phyloP scores from a whole-genome alignment of 163 green algal species.

The Prototheca wickerhamii region DNA sequence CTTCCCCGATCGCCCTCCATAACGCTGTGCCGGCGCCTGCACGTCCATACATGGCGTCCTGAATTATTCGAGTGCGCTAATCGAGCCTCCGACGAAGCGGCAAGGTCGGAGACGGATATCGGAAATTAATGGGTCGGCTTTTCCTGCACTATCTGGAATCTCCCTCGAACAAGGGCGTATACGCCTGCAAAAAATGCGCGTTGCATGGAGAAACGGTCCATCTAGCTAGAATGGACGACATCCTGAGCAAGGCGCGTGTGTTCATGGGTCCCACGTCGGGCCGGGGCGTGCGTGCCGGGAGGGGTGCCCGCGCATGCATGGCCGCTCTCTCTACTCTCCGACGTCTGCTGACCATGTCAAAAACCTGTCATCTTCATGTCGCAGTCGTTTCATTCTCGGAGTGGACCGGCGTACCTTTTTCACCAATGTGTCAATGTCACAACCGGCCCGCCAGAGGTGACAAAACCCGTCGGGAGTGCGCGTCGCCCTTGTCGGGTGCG shows the following conservation, averaged over 20 bases:
- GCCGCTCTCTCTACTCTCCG: not conserved
- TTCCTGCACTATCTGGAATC: slow-evolving; percentile 6
- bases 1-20: too few species aligned
- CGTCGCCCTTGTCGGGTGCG: too few species aligned
- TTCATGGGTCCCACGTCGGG: not conserved
- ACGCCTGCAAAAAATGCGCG: slow-evolving; percentile 4
- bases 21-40: too few species aligned
- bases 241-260: slow-evolving; percentile 1
- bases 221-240: slow-evolving; percentile 3
- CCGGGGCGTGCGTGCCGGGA: too few species aligned
- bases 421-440: slow-evolving; percentile 6
- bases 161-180: slow-evolving; percentile 1
- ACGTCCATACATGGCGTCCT: too few species aligned
- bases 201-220: not conserved
- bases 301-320: too few species aligned
- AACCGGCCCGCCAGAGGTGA: slow-evolving; percentile 5
- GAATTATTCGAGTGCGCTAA: too few species aligned
- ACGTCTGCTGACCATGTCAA: not conserved
- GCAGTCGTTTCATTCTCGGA: slow-evolving; percentile 13
- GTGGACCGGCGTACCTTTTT: slow-evolving; percentile 20
- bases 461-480: too few species aligned
- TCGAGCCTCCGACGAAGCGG: too few species aligned
- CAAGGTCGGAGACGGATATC: too few species aligned
- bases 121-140: slow-evolving; percentile 3
- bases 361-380: too few species aligned